Evolutionary conservation across 1,284 basidiomycete species (phyloP).

Genomic region (Microbotryum scabiosae): DNA sequence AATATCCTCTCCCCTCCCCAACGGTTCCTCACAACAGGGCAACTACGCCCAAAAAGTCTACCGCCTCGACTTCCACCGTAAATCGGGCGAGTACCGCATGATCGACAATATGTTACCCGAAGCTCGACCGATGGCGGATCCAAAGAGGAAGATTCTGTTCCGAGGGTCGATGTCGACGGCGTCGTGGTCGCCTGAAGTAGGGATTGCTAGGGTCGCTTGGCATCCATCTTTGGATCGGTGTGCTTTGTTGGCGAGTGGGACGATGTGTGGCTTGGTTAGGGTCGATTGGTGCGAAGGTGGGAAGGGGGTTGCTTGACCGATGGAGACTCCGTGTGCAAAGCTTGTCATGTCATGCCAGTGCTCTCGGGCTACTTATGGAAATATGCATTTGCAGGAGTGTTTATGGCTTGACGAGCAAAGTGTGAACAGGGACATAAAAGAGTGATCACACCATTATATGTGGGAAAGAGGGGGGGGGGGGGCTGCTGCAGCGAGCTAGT

Average conservation of each 20-base stretch:
- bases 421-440: background rate
- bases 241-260: conserved; percentile 63
- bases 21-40: background rate
- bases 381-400: background rate
- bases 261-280: conserved; percentile 71
- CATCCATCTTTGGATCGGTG: conserved; percentile 61
- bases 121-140: conserved; percentile 19
- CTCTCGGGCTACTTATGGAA: background rate
- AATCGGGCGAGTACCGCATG: conserved; percentile 65
- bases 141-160: conserved; percentile 37
- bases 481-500: background rate
- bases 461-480: background rate
- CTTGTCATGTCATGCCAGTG: background rate
- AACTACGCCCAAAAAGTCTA: conserved; percentile 62
- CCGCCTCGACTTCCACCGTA: conserved; percentile 73
- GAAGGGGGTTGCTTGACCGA: background rate
- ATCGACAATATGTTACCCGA: conserved; percentile 58
- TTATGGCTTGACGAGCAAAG: background rate
- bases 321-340: background rate
- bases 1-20: too few species aligned
- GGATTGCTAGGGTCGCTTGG: conserved; percentile 68
- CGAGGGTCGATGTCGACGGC: conserved; percentile 39
- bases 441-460: background rate
- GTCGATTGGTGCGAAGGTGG: conserved; percentile 51
- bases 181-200: conserved; percentile 66